Conservation (phyloP, 2,329 filamentous ascomycete species). For the Diplodia scrobiculata region DNA sequence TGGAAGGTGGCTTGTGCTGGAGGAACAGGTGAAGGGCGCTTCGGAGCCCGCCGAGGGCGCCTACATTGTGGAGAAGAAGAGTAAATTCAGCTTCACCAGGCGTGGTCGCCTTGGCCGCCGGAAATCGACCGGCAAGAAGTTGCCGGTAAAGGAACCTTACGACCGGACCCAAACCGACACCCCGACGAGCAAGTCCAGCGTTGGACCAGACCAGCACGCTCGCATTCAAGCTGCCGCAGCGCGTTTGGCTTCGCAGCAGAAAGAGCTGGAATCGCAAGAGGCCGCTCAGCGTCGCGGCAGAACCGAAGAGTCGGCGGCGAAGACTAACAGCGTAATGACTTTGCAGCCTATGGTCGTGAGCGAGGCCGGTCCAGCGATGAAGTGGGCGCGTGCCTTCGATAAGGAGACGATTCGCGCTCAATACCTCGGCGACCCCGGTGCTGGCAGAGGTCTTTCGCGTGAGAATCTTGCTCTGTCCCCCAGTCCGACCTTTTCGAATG, state of each 20-base stretch:
- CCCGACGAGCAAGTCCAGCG: slow-evolving; percentile 73
- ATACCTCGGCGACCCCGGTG: slow-evolving; percentile 75
- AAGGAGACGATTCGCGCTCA: slow-evolving; percentile 81
- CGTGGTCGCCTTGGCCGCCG: slow-evolving; percentile 68
- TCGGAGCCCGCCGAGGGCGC: slow-evolving; percentile 82
- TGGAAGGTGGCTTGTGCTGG: slow-evolving; percentile 89
- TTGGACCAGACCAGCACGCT: slow-evolving; percentile 88
- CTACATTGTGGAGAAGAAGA: slow-evolving; percentile 94
- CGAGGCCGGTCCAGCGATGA: slow-evolving; percentile 90
- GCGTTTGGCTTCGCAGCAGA: slow-evolving; percentile 72
- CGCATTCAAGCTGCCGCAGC: slow-evolving; percentile 89
- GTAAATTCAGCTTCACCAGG: slow-evolving; percentile 79
- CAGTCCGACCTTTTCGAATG: slow-evolving; percentile 23
- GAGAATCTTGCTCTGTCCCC: slow-evolving; percentile 44
- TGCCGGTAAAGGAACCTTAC: slow-evolving; percentile 55
- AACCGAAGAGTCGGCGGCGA: slow-evolving; percentile 59
- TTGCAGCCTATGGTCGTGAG: slow-evolving; percentile 80
- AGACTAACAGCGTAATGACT: slow-evolving; percentile 88
- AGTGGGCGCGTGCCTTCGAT: slow-evolving; percentile 96
- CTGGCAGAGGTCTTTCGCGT: slow-evolving; percentile 65
- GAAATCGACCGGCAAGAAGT: slow-evolving; percentile 50
- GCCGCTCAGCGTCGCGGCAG: slow-evolving; percentile 56
- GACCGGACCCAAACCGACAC: slow-evolving; percentile 54
- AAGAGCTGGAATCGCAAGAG: slow-evolving; percentile 58
- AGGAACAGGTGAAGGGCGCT: slow-evolving; percentile 93